Evolutionary conservation across 441 rosid species (phyloP).

Genomic region (Croton laevigatus): DNA sequence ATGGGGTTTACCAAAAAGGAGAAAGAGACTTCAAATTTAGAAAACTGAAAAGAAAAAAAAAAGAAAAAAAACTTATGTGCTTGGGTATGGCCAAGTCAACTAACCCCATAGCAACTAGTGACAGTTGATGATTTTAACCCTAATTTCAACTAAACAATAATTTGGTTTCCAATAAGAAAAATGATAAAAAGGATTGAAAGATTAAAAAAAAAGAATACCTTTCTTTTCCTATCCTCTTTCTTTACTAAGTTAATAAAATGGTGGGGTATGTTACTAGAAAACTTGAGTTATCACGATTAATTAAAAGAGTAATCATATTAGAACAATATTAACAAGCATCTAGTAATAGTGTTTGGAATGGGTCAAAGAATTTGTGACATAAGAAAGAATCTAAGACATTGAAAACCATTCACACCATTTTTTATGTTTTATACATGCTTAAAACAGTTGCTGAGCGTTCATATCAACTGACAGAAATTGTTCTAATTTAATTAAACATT

Average conservation of each 20-base stretch:
- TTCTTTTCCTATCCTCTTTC: slow-evolving; percentile 2
- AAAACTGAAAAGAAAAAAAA: too few relatives aligned
- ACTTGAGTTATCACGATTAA: slow-evolving; percentile 4
- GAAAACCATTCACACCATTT: slow-evolving; percentile 34
- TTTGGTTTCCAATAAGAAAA: slow-evolving; percentile 6
- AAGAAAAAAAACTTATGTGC: neutral
- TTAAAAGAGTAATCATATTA: neutral
- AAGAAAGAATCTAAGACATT: slow-evolving; percentile 31
- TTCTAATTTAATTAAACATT: too few relatives aligned
- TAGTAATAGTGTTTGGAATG: slow-evolving; percentile 25
- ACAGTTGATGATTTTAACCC: slow-evolving; percentile 19
- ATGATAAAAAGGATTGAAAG: neutral
- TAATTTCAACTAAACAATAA: slow-evolving; percentile 18
- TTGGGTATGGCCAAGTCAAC: slow-evolving; percentile 32
- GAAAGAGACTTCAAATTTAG: neutral
- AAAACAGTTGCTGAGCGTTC: neutral
- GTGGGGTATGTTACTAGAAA: slow-evolving; percentile 21
- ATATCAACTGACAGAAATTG: too few relatives aligned
- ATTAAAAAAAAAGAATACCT: neutral
- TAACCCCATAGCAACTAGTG: slow-evolving; percentile 20
- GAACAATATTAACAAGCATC: neutral
- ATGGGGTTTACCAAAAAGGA: slow-evolving; percentile 23
- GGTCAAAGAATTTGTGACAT: slow-evolving; percentile 35
- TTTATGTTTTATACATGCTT: neutral
- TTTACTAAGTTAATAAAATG: slow-evolving; percentile 11